Evolutionary conservation across 1,284 basidiomycete genomes (phyloP).

Genomic region (Cerrena zonata): DNA sequence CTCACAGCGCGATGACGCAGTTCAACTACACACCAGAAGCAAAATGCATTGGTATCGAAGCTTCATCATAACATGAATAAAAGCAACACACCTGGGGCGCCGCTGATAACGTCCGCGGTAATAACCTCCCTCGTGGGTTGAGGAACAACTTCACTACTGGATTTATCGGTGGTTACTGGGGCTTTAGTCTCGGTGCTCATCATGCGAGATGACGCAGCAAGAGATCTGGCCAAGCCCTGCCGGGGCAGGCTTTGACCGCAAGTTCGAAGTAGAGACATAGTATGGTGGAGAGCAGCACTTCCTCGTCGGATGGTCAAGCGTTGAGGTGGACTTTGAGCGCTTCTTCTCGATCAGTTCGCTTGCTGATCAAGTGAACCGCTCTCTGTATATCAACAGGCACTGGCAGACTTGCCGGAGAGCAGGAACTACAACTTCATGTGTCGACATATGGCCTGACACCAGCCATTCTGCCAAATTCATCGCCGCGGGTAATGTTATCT

Average conservation of each 20-base stretch:
- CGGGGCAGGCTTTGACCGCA: slow-evolving; percentile 27
- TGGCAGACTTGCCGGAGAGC: too few species aligned
- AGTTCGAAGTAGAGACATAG: slow-evolving; percentile 40
- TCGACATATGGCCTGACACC: too few species aligned
- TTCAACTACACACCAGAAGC: slow-evolving; percentile 48
- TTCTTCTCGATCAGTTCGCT: too few species aligned
- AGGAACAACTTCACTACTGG: slow-evolving; percentile 33
- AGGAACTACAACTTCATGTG: too few species aligned
- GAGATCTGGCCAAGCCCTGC: slow-evolving; percentile 19
- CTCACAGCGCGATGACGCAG: slow-evolving; percentile 84
- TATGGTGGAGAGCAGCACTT: neutral
- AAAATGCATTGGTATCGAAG: neutral
- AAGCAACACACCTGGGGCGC: slow-evolving; percentile 61
- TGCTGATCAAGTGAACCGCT: too few species aligned
- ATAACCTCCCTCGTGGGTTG: slow-evolving; percentile 47
- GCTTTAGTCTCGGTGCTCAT: slow-evolving; percentile 21
- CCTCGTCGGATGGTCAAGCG: neutral
- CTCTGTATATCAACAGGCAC: too few species aligned
- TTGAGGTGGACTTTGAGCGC: too few species aligned
- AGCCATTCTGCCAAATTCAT: too few species aligned
- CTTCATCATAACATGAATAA: neutral
- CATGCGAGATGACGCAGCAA: slow-evolving; percentile 14
- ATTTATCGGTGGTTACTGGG: slow-evolving; percentile 23
- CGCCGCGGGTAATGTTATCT: too few species aligned
- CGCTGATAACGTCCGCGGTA: slow-evolving; percentile 72